Evolutionary conservation across 2,329 filamentous ascomycete genomes (phyloP).

Genomic region (Aspergillus japonicus): DNA sequence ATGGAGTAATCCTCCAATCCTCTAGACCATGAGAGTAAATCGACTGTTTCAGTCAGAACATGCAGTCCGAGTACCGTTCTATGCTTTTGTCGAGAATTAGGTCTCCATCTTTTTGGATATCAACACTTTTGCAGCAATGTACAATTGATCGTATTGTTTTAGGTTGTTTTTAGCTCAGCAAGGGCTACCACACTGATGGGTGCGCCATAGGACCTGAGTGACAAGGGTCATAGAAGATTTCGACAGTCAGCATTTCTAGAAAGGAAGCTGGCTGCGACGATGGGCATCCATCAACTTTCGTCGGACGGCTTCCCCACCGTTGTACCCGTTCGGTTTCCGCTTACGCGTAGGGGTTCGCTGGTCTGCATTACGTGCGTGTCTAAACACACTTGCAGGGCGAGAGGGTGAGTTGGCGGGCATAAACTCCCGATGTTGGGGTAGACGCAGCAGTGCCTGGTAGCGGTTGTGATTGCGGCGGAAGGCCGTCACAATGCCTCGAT

Average conservation of each 20-base stretch:
- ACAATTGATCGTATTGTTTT: not conserved
- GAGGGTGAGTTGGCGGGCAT: conserved; percentile 46
- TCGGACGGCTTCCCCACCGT: conserved; percentile 43
- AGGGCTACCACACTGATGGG: not conserved
- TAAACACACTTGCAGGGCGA: conserved; percentile 44
- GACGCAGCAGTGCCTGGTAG: conserved; percentile 50
- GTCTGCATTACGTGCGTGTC: conserved; percentile 41
- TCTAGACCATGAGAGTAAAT: conserved; percentile 5
- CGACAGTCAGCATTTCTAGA: conserved; percentile 21
- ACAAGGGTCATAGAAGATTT: not conserved
- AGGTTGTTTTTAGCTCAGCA: not conserved
- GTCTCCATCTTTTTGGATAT: not conserved
- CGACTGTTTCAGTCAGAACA: not conserved
- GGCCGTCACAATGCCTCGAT: conserved; percentile 70
- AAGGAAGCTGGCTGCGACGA: conserved; percentile 39
- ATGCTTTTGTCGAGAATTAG: not conserved
- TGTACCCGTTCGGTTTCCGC: conserved; percentile 38
- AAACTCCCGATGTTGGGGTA: conserved; percentile 47
- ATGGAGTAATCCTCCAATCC: conserved; percentile 9
- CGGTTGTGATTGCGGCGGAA: conserved; percentile 64
- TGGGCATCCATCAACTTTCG: conserved; percentile 47
- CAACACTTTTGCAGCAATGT: not conserved
- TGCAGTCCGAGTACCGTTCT: not conserved
- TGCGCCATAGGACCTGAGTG: not conserved
- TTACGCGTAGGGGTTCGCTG: conserved; percentile 43